Percentiles rank a stretch among this genome's conserved stretches.
These are phyloP conservation scores for Phytophthora quininea DNA, from an alignment of 352 stramenopile genomes.

Conservation along the genomic window DNA sequence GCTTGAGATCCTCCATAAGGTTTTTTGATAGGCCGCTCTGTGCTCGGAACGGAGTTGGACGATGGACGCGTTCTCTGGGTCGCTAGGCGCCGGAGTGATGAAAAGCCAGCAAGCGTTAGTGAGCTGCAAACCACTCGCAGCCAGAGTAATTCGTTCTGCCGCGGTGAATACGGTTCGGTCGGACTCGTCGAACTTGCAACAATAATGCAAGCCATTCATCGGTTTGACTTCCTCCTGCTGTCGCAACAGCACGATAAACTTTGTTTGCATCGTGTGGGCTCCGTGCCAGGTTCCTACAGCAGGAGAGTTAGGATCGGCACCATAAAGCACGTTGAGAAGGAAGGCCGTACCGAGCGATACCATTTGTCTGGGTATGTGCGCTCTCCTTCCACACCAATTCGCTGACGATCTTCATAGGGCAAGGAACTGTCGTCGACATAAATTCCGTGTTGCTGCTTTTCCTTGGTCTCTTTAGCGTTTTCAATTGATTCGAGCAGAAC, in stretches of 20 bases:
- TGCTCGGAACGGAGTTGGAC: too few relatives aligned
- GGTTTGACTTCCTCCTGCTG: neutral
- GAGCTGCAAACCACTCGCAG: neutral
- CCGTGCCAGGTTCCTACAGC: neutral
- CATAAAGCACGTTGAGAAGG: too few relatives aligned
- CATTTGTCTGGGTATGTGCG: conserved; percentile 13
- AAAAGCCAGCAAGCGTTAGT: conserved; percentile 3
- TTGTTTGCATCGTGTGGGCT: neutral
- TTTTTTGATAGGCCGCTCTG: too few relatives aligned
- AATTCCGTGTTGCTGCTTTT: neutral
- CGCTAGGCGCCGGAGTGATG: neutral
- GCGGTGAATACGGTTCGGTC: conserved; percentile 2
- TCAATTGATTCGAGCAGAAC: too few relatives aligned
- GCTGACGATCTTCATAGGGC: conserved; percentile 6
- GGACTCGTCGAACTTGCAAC: conserved; percentile 3
- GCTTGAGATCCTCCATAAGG: too few relatives aligned
- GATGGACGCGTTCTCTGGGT: neutral
- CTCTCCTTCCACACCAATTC: conserved; percentile 5
- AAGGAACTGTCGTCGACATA: neutral
- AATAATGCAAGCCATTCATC: conserved; percentile 2
- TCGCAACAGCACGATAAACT: neutral
- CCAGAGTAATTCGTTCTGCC: neutral
- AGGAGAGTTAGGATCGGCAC: neutral
- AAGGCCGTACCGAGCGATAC: too few relatives aligned
- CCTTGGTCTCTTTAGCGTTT: too few relatives aligned